Conservation (phyloP, 148 eudicot genomes). For the Chenopodium formosanum region DNA sequence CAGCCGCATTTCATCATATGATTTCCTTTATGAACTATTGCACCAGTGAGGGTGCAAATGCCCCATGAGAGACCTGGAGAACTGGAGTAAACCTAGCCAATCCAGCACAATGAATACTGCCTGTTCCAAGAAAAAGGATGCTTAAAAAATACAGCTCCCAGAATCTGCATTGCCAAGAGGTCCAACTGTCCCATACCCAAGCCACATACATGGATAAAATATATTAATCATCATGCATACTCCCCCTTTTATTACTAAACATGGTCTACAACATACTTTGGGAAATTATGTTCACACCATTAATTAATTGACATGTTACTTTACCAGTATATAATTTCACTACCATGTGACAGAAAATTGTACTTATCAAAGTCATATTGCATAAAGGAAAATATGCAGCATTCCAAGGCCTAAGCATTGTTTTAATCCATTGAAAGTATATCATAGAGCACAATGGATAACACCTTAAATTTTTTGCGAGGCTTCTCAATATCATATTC, state of each 20-base stretch:
- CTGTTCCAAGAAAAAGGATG: neutral
- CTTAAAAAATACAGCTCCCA: neutral
- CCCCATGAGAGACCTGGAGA: neutral
- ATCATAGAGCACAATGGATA: neutral
- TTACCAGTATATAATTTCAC: neutral
- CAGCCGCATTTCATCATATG: neutral
- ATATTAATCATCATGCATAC: neutral
- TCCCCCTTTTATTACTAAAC: neutral
- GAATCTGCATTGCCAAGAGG: neutral
- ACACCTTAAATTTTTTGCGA: conserved; percentile 84
- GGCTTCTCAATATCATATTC: conserved; percentile 85
- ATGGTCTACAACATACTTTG: neutral
- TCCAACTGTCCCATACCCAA: neutral
- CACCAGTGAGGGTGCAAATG: neutral
- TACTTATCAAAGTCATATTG: no score
- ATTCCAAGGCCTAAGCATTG: neutral
- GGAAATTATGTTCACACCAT: neutral
- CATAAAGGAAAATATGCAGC: no score
- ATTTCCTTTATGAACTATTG: neutral
- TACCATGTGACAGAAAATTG: neutral
- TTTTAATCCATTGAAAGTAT: neutral
- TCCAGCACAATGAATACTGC: neutral
- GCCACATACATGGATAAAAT: neutral
- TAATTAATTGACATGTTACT: neutral
- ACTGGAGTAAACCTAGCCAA: neutral